A percentile compares a stretch with the other conserved stretches of the same genome.
phyloP scores from a whole-genome alignment of 2,329 filamentous ascomycete genomes.

The Tolypocladium sp. region DNA sequence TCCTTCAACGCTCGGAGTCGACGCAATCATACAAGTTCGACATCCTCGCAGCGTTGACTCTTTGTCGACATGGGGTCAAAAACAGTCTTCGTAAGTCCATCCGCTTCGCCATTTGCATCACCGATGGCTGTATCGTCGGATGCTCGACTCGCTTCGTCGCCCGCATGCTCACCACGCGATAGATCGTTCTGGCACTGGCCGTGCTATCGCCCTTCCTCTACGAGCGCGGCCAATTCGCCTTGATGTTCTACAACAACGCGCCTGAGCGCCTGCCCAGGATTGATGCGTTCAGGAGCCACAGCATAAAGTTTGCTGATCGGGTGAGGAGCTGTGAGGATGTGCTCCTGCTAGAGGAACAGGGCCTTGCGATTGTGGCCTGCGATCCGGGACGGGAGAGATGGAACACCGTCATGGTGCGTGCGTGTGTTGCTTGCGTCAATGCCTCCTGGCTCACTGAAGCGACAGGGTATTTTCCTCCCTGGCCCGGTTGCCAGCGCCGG shows the following conservation, averaged over 20 bases:
- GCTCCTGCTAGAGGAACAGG: constrained; percentile 22
- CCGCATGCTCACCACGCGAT: background rate
- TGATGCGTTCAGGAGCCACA: constrained; percentile 15
- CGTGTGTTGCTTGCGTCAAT: too few relatives aligned
- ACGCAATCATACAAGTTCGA: background rate
- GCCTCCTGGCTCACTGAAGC: background rate
- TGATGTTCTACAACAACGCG: constrained; percentile 17
- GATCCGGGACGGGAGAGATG: constrained; percentile 28
- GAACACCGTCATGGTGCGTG: constrained; percentile 31
- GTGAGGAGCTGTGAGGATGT: constrained; percentile 31
- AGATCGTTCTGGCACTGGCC: constrained; percentile 3
- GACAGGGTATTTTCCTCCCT: constrained; percentile 15
- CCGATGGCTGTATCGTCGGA: background rate
- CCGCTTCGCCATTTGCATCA: background rate
- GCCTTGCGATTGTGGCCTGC: constrained; percentile 26
- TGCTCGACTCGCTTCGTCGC: background rate
- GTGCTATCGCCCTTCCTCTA: constrained; percentile 7
- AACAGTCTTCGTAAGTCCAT: background rate
- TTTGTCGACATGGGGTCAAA: background rate
- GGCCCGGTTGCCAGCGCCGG: constrained; percentile 13
- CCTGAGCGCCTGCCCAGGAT: constrained; percentile 17
- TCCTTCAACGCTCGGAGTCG: too few relatives aligned
- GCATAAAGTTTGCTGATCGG: constrained; percentile 25
- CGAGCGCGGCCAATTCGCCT: constrained; percentile 6
- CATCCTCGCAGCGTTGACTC: background rate